A percentile compares a stretch with the other conserved stretches of the same genome.
These are phyloP conservation scores for Trypanosomatidae sp. DNA, from an alignment of 208 protist genomes.

Conservation along the genomic window DNA sequence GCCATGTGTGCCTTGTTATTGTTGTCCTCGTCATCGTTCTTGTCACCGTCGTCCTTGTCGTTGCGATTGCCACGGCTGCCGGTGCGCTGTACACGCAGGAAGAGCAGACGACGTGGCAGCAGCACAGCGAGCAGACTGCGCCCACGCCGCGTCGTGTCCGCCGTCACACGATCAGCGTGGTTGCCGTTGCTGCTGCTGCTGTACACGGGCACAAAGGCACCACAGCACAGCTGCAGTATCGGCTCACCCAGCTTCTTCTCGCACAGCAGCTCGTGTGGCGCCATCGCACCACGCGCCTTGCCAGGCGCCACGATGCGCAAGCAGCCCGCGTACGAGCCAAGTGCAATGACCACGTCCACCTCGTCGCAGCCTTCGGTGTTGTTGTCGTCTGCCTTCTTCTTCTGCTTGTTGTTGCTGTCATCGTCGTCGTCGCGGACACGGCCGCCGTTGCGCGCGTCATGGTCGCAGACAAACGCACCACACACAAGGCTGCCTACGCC, in stretches of 20 bases:
- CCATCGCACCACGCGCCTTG: slow-evolving; percentile 22
- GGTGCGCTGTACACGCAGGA: slow-evolving; percentile 26
- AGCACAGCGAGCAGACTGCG: slow-evolving; percentile 69
- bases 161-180: not conserved
- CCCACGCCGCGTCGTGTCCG: not conserved
- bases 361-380: slow-evolving; percentile 55
- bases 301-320: slow-evolving; percentile 72
- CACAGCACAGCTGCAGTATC: slow-evolving; percentile 77
- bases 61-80: slow-evolving; percentile 4
- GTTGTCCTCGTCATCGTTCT: not conserved
- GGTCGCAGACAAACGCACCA: not conserved
- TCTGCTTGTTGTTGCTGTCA: slow-evolving; percentile 12
- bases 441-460: not conserved
- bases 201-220: slow-evolving; percentile 39
- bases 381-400: slow-evolving; percentile 16
- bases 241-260: slow-evolving; percentile 79
- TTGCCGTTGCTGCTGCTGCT: not conserved
- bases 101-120: slow-evolving; percentile 53
- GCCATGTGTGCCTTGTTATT: not conserved
- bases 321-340: slow-evolving; percentile 78
- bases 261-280: slow-evolving; percentile 55
- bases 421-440: slow-evolving; percentile 49
- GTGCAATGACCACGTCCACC: slow-evolving; percentile 16
- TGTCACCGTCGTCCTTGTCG: not conserved
- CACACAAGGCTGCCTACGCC: slow-evolving; percentile 9